Evolutionary conservation across 2,329 filamentous ascomycete species (phyloP).

Genomic region (Fonsecaea pedrosoi): DNA sequence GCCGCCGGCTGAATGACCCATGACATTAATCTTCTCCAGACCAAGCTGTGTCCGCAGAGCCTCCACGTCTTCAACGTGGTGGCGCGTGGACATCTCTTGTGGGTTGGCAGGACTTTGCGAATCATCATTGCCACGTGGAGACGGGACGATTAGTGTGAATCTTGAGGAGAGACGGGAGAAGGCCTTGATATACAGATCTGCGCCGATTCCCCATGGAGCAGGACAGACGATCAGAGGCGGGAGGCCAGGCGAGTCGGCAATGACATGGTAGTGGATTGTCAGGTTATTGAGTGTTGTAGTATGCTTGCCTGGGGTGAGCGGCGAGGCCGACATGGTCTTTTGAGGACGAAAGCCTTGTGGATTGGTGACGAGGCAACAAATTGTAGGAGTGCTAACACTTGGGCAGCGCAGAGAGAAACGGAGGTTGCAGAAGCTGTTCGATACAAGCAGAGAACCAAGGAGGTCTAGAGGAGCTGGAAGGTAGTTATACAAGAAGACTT

Average conservation of each 20-base stretch:
- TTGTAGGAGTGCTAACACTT: too few relatives aligned
- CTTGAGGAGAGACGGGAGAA: conserved; percentile 17
- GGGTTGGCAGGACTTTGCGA: conserved; percentile 30
- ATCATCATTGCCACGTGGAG: conserved; percentile 41
- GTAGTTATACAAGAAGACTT: too few relatives aligned
- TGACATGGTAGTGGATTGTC: conserved; percentile 20
- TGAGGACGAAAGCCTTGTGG: not conserved
- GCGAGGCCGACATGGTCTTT: conserved; percentile 10
- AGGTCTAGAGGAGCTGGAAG: too few relatives aligned
- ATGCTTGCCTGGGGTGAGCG: conserved; percentile 19
- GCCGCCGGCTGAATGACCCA: conserved; percentile 44
- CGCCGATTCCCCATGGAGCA: conserved; percentile 24
- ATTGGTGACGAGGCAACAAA: not conserved
- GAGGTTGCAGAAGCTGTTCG: too few relatives aligned
- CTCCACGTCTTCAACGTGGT: conserved; percentile 42
- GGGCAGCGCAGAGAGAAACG: too few relatives aligned
- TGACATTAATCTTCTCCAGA: conserved; percentile 31
- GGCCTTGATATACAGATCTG: conserved; percentile 16
- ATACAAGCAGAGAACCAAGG: too few relatives aligned
- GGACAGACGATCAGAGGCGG: conserved; percentile 21
- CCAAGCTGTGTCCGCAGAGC: conserved; percentile 40
- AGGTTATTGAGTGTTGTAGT: conserved; percentile 16
- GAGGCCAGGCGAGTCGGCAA: conserved; percentile 5
- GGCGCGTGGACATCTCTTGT: conserved; percentile 36
- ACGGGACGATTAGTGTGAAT: conserved; percentile 41